Evolutionary conservation across 257 asterid species (phyloP).

Genomic region (Gentiana straminea): DNA sequence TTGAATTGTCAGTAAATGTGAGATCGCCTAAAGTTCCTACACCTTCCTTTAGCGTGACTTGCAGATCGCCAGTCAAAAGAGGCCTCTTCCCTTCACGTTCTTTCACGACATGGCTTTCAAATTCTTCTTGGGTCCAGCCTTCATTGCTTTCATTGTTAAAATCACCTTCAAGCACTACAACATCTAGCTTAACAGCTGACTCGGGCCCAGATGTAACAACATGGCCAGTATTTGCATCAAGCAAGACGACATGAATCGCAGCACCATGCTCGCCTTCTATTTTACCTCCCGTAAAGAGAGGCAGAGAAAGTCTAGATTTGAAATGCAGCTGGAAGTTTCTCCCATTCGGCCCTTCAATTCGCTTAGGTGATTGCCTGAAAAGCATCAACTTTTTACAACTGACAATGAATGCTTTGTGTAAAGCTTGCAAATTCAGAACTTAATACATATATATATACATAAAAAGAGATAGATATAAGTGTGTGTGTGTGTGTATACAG

Average conservation of each 20-base stretch:
- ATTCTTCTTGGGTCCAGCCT: conserved; percentile 83
- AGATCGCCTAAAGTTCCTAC: conserved; percentile 94
- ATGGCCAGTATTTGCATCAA: conserved; percentile 67
- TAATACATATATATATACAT: neutral
- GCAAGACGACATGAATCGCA: conserved; percentile 63
- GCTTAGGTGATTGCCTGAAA: conserved; percentile 83
- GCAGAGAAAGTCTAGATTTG: conserved; percentile 75
- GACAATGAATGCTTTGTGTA: no score
- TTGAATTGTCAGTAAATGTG: conserved; percentile 90
- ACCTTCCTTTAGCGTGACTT: conserved; percentile 88
- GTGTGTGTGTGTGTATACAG: no score
- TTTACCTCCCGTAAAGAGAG: conserved; percentile 94
- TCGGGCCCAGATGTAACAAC: conserved; percentile 82
- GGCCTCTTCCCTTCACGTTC: conserved; percentile 98
- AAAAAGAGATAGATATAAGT: no score
- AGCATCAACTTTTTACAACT: conserved; percentile 15
- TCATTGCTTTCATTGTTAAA: conserved; percentile 80
- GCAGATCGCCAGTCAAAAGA: conserved; percentile 80
- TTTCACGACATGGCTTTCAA: conserved; percentile 84
- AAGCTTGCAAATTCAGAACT: neutral
- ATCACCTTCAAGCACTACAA: conserved; percentile 92
- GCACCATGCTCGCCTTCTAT: conserved; percentile 99
- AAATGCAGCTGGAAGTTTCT: conserved; percentile 86
- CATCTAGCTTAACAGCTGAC: conserved; percentile 72
- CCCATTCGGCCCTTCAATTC: conserved; percentile 86